Evolutionary conservation across 2,329 filamentous ascomycete species (phyloP), one percentile per base, ranked within the genome.

Genomic region (Didymella glomerata): DNA sequence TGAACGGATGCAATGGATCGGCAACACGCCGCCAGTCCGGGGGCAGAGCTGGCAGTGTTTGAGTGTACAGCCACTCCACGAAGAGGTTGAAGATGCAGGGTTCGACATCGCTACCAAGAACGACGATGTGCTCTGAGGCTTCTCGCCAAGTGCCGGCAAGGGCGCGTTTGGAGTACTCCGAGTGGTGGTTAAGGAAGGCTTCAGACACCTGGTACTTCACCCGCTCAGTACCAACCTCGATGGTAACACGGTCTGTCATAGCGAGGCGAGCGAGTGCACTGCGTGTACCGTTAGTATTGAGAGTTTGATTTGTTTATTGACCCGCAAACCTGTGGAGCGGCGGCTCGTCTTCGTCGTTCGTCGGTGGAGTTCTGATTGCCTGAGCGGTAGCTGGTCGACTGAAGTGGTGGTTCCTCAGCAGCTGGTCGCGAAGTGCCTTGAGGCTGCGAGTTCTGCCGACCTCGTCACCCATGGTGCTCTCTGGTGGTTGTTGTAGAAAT

Each of bases 31-130:
- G 54, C 54, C 54, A 57, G 22, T 52, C 54, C 11, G 54, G 54
- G 14, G 54, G 22, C 10, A 52, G 24, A 24, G n/a, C 25, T 27
- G 54, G 60, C n/a, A 60, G 44, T 24, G 36, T 48, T 22, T 65
- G 60, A 13, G 51, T 60, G 28, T 65, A 63, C 18, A 65, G 27
- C 63, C 60, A 65, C 22, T 63, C 48, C 16, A 65, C 57, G 41
- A 63, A 63, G 7, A 63, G 34, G 27, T 61, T 61, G 54, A 56
- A 61, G 27, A 48, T 49, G 14, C 38, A 36, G 11, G 51, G 20
- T 11, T 62, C 56, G 18, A 62, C 52, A 24, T 67, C 61, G 13
- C 40, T 51, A 3, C 54, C 48, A 16, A 67, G 55, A 5, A 50
- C 38, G 4, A 67, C 24, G 4, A 18, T 25, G 11, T 54, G 46